These are phyloP conservation scores for Fagus crenata DNA, from an alignment of 306 rosid genomes.

Conservation along the genomic window DNA sequence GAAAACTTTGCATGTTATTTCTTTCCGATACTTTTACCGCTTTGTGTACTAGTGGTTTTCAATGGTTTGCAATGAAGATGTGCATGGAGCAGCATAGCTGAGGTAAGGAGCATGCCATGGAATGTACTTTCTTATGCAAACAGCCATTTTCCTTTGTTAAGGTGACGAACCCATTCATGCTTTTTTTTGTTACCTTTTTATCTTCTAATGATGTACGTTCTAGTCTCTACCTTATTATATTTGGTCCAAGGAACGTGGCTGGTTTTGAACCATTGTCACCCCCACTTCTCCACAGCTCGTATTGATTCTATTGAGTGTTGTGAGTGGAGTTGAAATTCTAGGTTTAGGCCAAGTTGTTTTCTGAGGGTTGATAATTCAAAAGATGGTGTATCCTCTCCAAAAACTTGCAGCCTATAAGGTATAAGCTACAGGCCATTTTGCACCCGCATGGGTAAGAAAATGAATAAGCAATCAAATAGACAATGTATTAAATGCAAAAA, in stretches of 20 bases:
- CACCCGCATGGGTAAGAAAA: no score
- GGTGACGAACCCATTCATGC: slow-evolving; percentile 43
- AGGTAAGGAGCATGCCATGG: slow-evolving; percentile 27
- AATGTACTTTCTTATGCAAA: slow-evolving; percentile 28
- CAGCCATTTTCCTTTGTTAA: slow-evolving; percentile 47
- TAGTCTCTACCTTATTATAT: background rate
- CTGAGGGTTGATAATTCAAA: no score
- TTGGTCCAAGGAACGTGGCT: slow-evolving; percentile 19
- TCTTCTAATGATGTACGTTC: slow-evolving; percentile 18
- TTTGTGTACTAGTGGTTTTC: background rate
- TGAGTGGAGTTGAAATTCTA: background rate
- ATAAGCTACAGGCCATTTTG: background rate
- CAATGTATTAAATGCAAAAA: no score
- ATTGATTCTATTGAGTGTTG: background rate
- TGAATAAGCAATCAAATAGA: no score
- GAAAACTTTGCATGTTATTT: slow-evolving; percentile 6
- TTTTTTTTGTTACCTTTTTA: slow-evolving; percentile 20
- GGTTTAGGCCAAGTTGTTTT: background rate
- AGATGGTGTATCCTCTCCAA: background rate
- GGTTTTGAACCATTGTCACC: slow-evolving; percentile 20
- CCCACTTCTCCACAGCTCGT: slow-evolving; percentile 30
- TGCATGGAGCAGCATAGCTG: slow-evolving; percentile 9
- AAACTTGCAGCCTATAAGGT: background rate
- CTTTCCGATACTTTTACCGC: background rate
- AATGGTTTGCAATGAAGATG: slow-evolving; percentile 14